Percentiles rank a stretch among this genome's conserved stretches.
Conservation (phyloP, 306 rosid species). For the Trifolium fragiferum region DNA sequence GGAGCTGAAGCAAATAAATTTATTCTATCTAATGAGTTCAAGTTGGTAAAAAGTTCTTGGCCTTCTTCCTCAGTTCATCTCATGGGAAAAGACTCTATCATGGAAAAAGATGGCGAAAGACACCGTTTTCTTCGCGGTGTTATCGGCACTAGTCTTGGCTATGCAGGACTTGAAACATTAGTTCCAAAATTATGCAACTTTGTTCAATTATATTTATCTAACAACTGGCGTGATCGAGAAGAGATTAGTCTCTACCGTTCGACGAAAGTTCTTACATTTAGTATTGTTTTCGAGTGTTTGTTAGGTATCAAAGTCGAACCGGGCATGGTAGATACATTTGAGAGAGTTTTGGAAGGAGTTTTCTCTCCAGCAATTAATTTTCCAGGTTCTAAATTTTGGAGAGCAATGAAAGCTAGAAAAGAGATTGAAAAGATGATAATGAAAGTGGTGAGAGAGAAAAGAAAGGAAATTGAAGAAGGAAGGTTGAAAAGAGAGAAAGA, state of each 20-base stretch:
- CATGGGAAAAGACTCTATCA: slow-evolving; percentile 81
- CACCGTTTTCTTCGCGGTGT: slow-evolving; percentile 66
- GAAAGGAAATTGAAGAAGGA: slow-evolving; percentile 56
- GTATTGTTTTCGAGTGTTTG: slow-evolving; percentile 70
- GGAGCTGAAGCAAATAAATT: slow-evolving; percentile 80
- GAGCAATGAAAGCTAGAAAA: slow-evolving; percentile 72
- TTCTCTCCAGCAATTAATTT: slow-evolving; percentile 53
- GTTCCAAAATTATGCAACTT: slow-evolving; percentile 61
- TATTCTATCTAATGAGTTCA: slow-evolving; percentile 77
- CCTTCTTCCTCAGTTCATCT: slow-evolving; percentile 82
- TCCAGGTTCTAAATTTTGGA: slow-evolving; percentile 68
- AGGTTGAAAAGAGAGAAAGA: slow-evolving; percentile 43
- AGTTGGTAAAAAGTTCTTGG: slow-evolving; percentile 87
- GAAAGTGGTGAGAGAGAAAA: slow-evolving; percentile 71
- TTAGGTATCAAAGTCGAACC: slow-evolving; percentile 67
- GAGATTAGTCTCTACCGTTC: slow-evolving; percentile 60
- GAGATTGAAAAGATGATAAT: slow-evolving; percentile 63
- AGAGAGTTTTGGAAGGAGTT: slow-evolving; percentile 78
- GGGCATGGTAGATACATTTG: slow-evolving; percentile 66
- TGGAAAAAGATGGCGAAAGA: slow-evolving; percentile 73
- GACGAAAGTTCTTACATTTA: slow-evolving; percentile 61
- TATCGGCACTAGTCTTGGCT: slow-evolving; percentile 57
- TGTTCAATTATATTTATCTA: slow-evolving; percentile 51
- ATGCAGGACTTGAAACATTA: slow-evolving; percentile 57
- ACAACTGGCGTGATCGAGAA: slow-evolving; percentile 57